Base-by-base conservation (phyloP, 1,284 basidiomycete genomes). In the Amylostereum chailletii region DNA sequence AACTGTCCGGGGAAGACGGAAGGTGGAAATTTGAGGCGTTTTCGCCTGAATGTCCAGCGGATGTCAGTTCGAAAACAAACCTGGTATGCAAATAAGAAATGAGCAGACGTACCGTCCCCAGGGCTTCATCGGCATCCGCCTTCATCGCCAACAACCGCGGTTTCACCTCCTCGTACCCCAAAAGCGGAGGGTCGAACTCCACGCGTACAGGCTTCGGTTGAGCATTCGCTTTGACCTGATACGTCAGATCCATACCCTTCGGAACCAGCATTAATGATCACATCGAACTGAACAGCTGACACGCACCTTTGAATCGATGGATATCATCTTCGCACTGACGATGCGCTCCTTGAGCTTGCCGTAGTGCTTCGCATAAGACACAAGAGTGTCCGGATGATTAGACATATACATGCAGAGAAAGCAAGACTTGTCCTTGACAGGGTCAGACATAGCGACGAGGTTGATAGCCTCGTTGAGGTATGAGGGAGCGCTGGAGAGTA, bases 321-420 rank as follows among this genome's bases (percentile, higher is more conserved):
- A 66, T 7, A 72, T 74, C 82, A 87, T 84, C 61, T 78, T 71
- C 9, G 85, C 84, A 4, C 64, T 63, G 26, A 84, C 74, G 19
- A 60, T 53, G 32, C 65, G 65, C 36, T 77, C 74, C 33, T 69
- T 59, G 9, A 87, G 72, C 55, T 83, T 79, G 7, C 84, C 87
- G 61, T 74, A 86, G 71, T 83, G 77, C 55, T 81, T 84, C 39
- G 83, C 84, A 57, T 86, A 89, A 5, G 82, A 83, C 36, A 89
- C 83, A 53, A 90, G 70, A 0, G 86, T 89, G 60, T 90, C 86
- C 1, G 84, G 83, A 60, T 90, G 86, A 53, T 71, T 79, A 34
- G 77, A 82, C 87, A 90, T 90, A 69, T 90, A 90, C 77, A 81
- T 85, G 64, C 78, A 79, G 38, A 90, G 72, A 60, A 89, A 90